Conservation (phyloP, 1,139 yeast species). For the Blastobotrys ciferrii region DNA sequence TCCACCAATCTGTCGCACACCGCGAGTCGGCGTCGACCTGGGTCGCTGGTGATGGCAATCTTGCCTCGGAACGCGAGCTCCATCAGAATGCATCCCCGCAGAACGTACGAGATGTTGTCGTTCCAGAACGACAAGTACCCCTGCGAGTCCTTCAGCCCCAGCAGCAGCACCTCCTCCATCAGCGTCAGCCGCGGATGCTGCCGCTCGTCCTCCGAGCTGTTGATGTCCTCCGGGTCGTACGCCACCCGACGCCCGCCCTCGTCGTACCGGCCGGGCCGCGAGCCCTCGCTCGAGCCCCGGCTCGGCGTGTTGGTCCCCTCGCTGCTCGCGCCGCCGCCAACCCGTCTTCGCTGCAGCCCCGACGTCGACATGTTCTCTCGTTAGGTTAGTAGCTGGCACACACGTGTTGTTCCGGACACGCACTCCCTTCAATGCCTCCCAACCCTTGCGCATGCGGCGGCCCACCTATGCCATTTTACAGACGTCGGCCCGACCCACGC, state of each 20-base stretch:
- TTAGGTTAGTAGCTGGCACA: no score
- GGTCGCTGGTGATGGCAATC: constrained; percentile 85
- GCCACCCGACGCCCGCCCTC: constrained; percentile 63
- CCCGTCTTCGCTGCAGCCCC: constrained; percentile 52
- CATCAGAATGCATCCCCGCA: constrained; percentile 89
- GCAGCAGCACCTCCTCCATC: constrained; percentile 91
- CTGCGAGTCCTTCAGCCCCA: constrained; percentile 93
- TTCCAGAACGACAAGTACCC: constrained; percentile 98
- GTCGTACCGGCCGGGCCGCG: constrained; percentile 9
- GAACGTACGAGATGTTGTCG: constrained; percentile 92
- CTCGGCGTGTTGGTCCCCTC: not conserved
- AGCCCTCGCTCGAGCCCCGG: constrained; percentile 6
- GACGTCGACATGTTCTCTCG: constrained; percentile 16
- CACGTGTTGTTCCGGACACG: not conserved
- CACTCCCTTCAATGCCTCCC: no score
- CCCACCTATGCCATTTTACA: no score
- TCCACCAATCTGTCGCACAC: constrained; percentile 83
- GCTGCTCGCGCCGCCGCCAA: constrained; percentile 29
- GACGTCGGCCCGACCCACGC: no score
- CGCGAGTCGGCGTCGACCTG: constrained; percentile 88
- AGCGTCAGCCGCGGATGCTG: constrained; percentile 73
- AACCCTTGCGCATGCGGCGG: no score
- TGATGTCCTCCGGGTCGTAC: constrained; percentile 73
- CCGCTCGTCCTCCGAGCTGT: constrained; percentile 48
- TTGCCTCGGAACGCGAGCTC: constrained; percentile 91